Conservation (phyloP, 805 yeast species). For the Pichia cephalocereana region DNA sequence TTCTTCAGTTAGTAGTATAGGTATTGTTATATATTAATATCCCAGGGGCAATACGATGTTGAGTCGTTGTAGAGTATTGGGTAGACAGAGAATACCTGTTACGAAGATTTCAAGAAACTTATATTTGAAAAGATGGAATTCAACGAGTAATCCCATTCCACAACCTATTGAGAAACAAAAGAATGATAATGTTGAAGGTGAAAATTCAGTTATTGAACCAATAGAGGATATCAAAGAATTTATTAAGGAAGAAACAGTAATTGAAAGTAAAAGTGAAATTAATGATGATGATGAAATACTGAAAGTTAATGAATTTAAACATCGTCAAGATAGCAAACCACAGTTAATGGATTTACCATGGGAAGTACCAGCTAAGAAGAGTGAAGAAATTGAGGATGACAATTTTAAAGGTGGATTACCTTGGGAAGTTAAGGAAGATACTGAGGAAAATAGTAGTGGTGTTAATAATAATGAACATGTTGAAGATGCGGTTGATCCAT, state of each 20-base stretch:
- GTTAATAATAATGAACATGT: not conserved
- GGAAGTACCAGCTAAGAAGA: not conserved
- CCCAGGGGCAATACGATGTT: not conserved
- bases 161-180: not conserved
- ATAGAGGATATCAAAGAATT: no score
- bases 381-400: not conserved
- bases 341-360: not conserved
- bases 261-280: not conserved
- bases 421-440: not conserved
- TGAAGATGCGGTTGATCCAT: conserved; percentile 8
- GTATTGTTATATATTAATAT: no score
- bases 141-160: not conserved
- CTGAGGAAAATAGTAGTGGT: not conserved
- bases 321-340: not conserved
- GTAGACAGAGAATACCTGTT: not conserved
- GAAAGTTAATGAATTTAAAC: not conserved
- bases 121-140: not conserved
- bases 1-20: no score
- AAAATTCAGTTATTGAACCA: not conserved
- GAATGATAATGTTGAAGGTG: not conserved
- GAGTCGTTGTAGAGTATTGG: not conserved
- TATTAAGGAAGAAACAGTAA: not conserved
- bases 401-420: not conserved
- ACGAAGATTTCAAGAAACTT: not conserved
- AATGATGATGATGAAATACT: not conserved